A percentile compares a stretch with the other conserved stretches of the same genome.
Conservation (phyloP, 257 asterid genomes). For the Euphrasia confusa region DNA sequence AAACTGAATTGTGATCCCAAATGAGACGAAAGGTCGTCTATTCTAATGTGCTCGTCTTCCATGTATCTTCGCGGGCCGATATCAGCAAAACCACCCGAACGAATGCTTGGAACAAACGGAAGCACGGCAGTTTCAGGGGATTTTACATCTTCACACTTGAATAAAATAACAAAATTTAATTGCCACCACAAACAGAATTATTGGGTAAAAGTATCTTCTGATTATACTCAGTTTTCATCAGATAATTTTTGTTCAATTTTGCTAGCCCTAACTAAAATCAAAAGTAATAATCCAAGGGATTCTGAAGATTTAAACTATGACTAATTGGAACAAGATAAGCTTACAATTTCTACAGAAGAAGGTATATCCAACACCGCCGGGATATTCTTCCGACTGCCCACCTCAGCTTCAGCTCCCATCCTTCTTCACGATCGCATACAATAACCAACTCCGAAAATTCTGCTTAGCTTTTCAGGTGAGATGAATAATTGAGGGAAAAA, state of each 20-base stretch:
- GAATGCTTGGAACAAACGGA: slow-evolving; percentile 50
- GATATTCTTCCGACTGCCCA: slow-evolving; percentile 43
- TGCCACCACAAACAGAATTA: background rate
- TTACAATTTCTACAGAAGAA: slow-evolving; percentile 39
- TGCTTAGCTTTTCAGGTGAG: background rate
- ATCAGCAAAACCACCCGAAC: slow-evolving; percentile 73
- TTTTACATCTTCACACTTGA: slow-evolving; percentile 40
- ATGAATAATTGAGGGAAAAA: background rate
- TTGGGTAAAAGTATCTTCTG: too few species aligned
- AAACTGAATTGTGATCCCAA: slow-evolving; percentile 50
- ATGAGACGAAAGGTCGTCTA: slow-evolving; percentile 61
- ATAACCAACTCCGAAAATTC: background rate
- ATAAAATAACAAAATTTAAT: background rate
- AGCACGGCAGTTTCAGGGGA: slow-evolving; percentile 34
- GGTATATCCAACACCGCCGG: slow-evolving; percentile 58
- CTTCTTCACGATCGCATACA: slow-evolving; percentile 24
- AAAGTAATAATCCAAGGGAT: background rate
- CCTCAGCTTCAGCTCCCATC: slow-evolving; percentile 72
- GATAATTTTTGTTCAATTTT: background rate
- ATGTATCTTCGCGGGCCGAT: slow-evolving; percentile 70
- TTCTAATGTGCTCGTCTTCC: slow-evolving; percentile 85
- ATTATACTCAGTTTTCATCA: too few species aligned
- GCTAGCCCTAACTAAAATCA: background rate
- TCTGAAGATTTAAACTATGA: background rate
- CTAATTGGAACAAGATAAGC: background rate